Conservation (phyloP, 2,329 filamentous ascomycete genomes). For the Pyrenochaeta sp. region DNA sequence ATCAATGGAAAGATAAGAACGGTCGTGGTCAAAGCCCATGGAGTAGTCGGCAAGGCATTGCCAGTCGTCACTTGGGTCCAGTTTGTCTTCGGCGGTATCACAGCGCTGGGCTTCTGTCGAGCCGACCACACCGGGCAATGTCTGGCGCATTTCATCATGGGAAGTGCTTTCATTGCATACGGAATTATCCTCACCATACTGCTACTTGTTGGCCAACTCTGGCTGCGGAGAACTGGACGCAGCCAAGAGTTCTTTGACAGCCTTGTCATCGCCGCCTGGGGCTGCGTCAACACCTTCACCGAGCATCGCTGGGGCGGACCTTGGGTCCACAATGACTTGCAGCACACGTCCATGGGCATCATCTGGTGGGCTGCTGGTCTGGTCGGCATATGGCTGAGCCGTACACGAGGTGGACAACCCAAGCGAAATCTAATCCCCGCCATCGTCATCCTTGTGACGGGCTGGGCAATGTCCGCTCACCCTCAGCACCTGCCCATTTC, state of each 20-base stretch:
- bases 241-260: conserved; percentile 98
- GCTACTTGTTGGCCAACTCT: conserved; percentile 85
- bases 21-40: conserved; percentile 76
- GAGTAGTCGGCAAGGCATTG: conserved; percentile 84
- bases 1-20: conserved; percentile 80
- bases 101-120: conserved; percentile 89
- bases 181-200: conserved; percentile 87
- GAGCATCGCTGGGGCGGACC: conserved; percentile 91
- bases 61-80: conserved; percentile 89
- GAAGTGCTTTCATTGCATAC: conserved; percentile 93
- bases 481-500: conserved; percentile 85
- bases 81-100: conserved; percentile 96
- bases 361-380: conserved; percentile 97
- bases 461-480: conserved; percentile 94
- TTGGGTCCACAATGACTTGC: conserved; percentile 94
- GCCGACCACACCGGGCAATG: conserved; percentile 93
- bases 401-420: conserved; percentile 80
- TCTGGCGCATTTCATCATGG: conserved; percentile 98
- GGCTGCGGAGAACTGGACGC: conserved; percentile 81
- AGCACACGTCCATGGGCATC: conserved; percentile 99
- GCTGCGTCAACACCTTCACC: conserved; percentile 97
- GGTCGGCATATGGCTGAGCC: conserved; percentile 90
- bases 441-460: conserved; percentile 89
- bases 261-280: conserved; percentile 89
- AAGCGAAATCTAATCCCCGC: conserved; percentile 93